A percentile compares a stretch with the other conserved stretches of the same genome.
Evolutionary conservation across 2,329 filamentous ascomycete genomes (phyloP).

Genomic region (Xylaria polymorpha): DNA sequence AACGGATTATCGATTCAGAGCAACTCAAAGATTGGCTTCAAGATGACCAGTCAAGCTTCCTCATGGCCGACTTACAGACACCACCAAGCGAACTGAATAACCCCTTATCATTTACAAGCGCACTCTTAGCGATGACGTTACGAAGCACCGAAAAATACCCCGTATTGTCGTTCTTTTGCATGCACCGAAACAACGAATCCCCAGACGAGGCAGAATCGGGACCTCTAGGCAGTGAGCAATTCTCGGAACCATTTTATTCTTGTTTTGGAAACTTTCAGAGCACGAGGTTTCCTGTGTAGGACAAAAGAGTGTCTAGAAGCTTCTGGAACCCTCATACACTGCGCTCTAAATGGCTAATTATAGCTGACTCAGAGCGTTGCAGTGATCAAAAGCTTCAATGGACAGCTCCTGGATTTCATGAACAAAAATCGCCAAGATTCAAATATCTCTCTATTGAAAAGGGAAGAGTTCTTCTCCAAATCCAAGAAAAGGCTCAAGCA

Average conservation of each 20-base stretch:
- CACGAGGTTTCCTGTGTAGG: too few species aligned
- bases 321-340: too few species aligned
- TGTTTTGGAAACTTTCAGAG: too few species aligned
- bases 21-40: conserved; percentile 8
- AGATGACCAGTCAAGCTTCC: conserved; percentile 6
- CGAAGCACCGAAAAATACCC: not conserved
- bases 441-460: not conserved
- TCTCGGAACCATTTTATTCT: too few species aligned
- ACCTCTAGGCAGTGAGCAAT: not conserved
- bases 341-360: too few species aligned
- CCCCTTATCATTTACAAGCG: conserved; percentile 12
- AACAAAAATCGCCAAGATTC: not conserved
- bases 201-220: not conserved
- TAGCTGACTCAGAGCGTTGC: too few species aligned
- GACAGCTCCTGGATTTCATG: conserved; percentile 9
- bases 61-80: conserved; percentile 16
- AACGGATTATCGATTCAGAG: conserved; percentile 1
- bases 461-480: not conserved
- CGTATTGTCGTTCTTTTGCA: conserved; percentile 7
- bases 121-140: not conserved
- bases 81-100: conserved; percentile 9
- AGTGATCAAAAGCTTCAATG: conserved; percentile 6
- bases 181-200: conserved; percentile 7
- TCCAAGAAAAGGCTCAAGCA: conserved; percentile 6
- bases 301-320: too few species aligned